Evolutionary conservation across 768 basidiomycete species (phyloP).

Genomic region (Tylopilus subfusipes): DNA sequence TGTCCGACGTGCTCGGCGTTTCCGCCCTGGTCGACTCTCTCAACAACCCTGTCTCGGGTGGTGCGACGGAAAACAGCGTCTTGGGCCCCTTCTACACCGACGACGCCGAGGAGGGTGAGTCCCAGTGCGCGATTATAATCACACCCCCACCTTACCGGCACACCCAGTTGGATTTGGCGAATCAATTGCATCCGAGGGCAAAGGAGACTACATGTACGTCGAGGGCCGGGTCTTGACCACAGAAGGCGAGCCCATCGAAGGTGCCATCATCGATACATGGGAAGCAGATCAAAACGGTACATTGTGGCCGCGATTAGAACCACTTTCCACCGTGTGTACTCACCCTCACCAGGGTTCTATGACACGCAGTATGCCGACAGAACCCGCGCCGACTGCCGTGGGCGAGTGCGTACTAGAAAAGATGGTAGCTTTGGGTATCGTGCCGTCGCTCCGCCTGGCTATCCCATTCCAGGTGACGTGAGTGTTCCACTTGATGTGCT

Average conservation of each 20-base stretch:
- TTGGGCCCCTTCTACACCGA: slow-evolving; percentile 82
- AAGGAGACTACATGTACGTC: slow-evolving; percentile 81
- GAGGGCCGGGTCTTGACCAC: slow-evolving; percentile 62
- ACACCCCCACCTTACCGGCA: not conserved
- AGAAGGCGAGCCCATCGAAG: slow-evolving; percentile 59
- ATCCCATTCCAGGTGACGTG: slow-evolving; percentile 74
- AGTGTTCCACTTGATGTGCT: slow-evolving; percentile 21
- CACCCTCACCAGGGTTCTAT: slow-evolving; percentile 25
- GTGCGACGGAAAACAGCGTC: slow-evolving; percentile 71
- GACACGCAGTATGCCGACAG: slow-evolving; percentile 55
- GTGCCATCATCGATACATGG: slow-evolving; percentile 78
- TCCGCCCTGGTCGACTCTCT: slow-evolving; percentile 73
- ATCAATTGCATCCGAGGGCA: slow-evolving; percentile 83
- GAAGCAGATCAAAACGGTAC: slow-evolving; percentile 67
- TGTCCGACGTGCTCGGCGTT: slow-evolving; percentile 79
- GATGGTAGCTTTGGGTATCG: slow-evolving; percentile 70
- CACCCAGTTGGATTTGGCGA: slow-evolving; percentile 59
- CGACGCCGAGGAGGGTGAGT: slow-evolving; percentile 67
- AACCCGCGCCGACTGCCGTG: slow-evolving; percentile 66
- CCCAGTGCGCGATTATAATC: not conserved
- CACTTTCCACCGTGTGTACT: not conserved
- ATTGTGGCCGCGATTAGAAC: slow-evolving; percentile 31
- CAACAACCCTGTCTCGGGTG: slow-evolving; percentile 61
- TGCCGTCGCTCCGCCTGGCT: slow-evolving; percentile 64
- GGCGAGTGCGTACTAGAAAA: slow-evolving; percentile 52